A percentile compares a stretch with the other conserved stretches of the same genome.
Conservation (phyloP, 2,329 filamentous ascomycete genomes). For the Cryphonectria parasitica region DNA sequence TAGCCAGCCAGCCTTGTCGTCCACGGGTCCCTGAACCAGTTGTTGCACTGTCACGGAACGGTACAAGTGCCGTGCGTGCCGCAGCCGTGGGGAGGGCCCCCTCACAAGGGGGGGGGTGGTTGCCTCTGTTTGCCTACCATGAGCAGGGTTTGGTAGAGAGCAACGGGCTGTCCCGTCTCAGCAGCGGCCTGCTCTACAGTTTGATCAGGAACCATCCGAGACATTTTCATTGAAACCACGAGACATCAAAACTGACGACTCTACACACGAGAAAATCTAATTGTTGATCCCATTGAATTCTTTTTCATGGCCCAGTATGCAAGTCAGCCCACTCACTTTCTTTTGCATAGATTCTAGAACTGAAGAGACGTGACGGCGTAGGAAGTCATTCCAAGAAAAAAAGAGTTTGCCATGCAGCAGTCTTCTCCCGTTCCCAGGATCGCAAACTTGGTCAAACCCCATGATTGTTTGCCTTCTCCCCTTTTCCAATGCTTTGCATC, state of each 20-base stretch:
- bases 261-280: neutral
- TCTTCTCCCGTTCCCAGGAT: neutral
- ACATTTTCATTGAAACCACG: neutral
- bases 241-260: neutral
- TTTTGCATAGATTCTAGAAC: conserved; percentile 10
- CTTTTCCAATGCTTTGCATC: neutral
- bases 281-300: neutral
- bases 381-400: neutral
- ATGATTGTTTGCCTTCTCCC: neutral
- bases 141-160: too few species aligned
- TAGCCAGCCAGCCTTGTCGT: neutral
- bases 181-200: neutral
- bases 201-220: neutral
- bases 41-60: too few species aligned
- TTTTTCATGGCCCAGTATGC: conserved; percentile 10
- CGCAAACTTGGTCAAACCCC: neutral
- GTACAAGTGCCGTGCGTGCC: too few species aligned
- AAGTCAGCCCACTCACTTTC: conserved; percentile 5
- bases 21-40: too few species aligned
- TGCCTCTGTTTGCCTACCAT: too few species aligned
- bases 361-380: conserved; percentile 3
- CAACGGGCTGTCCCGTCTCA: too few species aligned
- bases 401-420: neutral
- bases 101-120: too few species aligned
- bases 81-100: too few species aligned